Base-by-base conservation (phyloP, 441 rosid species). In the Brassica hybrid region DNA sequence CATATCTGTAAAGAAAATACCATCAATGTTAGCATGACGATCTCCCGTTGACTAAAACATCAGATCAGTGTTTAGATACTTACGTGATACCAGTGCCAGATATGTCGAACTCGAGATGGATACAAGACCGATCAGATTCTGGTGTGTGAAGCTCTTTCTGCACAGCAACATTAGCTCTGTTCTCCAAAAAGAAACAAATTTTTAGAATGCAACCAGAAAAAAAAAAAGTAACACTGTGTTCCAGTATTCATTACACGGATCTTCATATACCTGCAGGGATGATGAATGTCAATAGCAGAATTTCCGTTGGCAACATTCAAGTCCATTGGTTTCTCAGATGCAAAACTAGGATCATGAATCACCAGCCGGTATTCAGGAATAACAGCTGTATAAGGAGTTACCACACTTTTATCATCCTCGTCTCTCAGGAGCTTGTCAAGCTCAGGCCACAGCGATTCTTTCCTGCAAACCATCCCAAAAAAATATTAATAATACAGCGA, bases 91-190 rank as follows among this genome's bases (percentile, higher is more conserved):
- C 81, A 64, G 93, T 90, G 76, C 88, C 92, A 16, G 90, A 76
- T 69, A 88, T 82, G 80, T 91, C 97, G 76, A 94, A 93, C 85
- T 94, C 99, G 82, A 94, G 80, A 84, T 94, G 99, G 63, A 91
- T 91, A 85, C 99, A 94, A 32, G 98, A 94, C 64, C 98, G 88
- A 66, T 94, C 96, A 70, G 99, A 94, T 80, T 85, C 96, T 27
- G 92, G 87, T 84, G 81, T 90, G 86, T 94, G 98, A 56, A 94
- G 97, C 88, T 94, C 97, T 71, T 77, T 91, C 82, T 78, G 92
- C 65, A 86, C 80, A 70, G 93, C 90, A 71, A 93, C 98, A 81
- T 90, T 83, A 70, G 76, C 98, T 79, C 99, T 94, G 88, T 48
- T 56, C n/a, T 23, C 80, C 72, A 63, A 65, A 54, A 64, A 72